A percentile compares a stretch with the other conserved stretches of the same genome.
Evolutionary conservation across 768 basidiomycete species (phyloP).

Genomic region (Leccinum variicolor): DNA sequence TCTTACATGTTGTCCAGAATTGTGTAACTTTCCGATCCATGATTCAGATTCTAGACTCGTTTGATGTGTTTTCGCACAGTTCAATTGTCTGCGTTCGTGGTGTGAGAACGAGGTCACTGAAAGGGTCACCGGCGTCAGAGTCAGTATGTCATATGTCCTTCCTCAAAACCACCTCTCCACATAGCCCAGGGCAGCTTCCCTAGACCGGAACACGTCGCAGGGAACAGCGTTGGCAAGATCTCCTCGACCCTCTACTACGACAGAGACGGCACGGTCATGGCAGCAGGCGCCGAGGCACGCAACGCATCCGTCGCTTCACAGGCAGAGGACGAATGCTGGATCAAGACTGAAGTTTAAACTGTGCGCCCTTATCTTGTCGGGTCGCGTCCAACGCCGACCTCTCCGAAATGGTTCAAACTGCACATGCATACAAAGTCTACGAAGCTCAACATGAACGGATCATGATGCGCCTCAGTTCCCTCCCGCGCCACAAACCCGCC

Average conservation of each 20-base stretch:
- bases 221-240: constrained; percentile 67
- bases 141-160: too few relatives aligned
- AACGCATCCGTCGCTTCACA: constrained; percentile 33
- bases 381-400: not conserved
- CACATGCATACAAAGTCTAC: constrained; percentile 74
- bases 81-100: too few relatives aligned
- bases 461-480: constrained; percentile 66
- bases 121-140: too few relatives aligned
- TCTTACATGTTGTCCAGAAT: too few relatives aligned
- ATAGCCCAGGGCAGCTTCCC: constrained; percentile 54
- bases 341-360: constrained; percentile 55
- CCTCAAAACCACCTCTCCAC: not conserved
- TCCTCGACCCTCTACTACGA: constrained; percentile 78
- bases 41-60: too few relatives aligned
- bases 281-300: constrained; percentile 77
- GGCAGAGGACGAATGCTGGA: constrained; percentile 78
- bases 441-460: constrained; percentile 84
- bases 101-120: too few relatives aligned
- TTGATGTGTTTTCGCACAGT: too few relatives aligned
- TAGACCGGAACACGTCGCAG: constrained; percentile 82
- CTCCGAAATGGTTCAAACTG: constrained; percentile 62
- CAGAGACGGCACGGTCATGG: constrained; percentile 57
- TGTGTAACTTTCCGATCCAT: too few relatives aligned
- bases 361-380: constrained; percentile 38
- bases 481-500: constrained; percentile 64